Evolutionary conservation across 208 protist species (phyloP), one percentile per base, ranked within the genome.

Genomic region (Hexamita inflata): DNA sequence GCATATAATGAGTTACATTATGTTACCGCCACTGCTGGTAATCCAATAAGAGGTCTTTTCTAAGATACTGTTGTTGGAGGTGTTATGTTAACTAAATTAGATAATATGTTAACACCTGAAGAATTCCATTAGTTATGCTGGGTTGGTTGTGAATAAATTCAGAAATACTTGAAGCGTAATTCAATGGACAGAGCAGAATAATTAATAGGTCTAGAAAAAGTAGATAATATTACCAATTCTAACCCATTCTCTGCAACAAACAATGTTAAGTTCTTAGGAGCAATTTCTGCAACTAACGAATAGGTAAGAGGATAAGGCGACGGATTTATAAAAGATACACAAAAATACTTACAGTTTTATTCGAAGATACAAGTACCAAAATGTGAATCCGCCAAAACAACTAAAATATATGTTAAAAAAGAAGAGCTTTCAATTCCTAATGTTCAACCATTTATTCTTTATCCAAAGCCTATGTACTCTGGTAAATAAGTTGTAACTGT

Each of bases 11-110:
- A 97, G 80, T 74, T 90, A 32, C 95, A 98, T 84, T 99, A 96
- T 86, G 76, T 83, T n/a, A 78, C 78, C 35, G 74, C 80, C 38
- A 90, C 83, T 49, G 89, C 89, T 34, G 95, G 94, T 65, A 91
- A 89, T 74, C 97, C 97, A 28, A 88, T 99, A 57, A 90, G 97
- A 75, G 97, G 97, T 79, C 87, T 99, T 26, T 99, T 99, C 78
- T 96, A 99, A 87, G 97, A 99, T 85, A 93, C 98, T 79, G 89
- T 99, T 61, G 88, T 94, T 15, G 89, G 92, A 9, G 94, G 92
- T 68, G 91, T 96, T 49, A 82, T 96, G 59, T 79, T 99, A 0
- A 98, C 93, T 29, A 83, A 88, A 62, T 85, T 89, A 40, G 92
- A 97, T 77, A 94, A 92, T 29, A 97, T 98, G 77, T 82, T 98